Base-by-base conservation (phyloP, 768 basidiomycete species). In the Strobilomyces confusus region DNA sequence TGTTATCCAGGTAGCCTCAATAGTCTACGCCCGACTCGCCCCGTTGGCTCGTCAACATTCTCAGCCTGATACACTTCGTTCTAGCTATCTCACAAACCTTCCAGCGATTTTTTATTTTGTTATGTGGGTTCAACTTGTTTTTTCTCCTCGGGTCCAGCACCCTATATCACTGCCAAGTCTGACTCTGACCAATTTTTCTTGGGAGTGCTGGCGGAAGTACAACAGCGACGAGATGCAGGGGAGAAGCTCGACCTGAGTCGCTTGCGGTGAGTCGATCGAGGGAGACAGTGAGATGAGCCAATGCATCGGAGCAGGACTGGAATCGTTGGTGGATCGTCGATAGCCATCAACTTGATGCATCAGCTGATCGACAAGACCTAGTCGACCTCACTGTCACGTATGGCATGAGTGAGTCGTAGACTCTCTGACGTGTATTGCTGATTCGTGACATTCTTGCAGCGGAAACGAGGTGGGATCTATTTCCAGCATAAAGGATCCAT, bases 261-360 rank as follows among this genome's bases (percentile, higher is more conserved):
- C 6, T 69, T 91, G 17, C 75, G 89, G 89, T 87, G 26, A 12
- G 59, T 57, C 25, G n/a, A n/a, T 14, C 15, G 23, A 23, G 9
- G 15, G 15, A 8, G 1, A 23, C 1, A 7, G 23, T n/a, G 20
- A 26, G 43, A 40, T 23, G 17, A 50, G 26, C 23, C 20, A 25
- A 9, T 9, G 2, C n/a, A 29, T 34, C 49, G 34, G 48, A 43
- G 45, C 33, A 89, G 89, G 63, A 91, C 90, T n/a, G 90, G 90
- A 0, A 89, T 91, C 52, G 89, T 88, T 30, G 87, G 87, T 12
- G 90, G 90, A 2, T 85, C 89, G 0, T 78, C 89, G 0, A 73
- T 92, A 32, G 90, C 90, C 7, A 90, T 87, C 36, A 82, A 88
- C 44, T 70, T 92, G 42, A 92, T 92, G 90, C 83, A 76, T 56